Percentiles rank a stretch among this genome's conserved stretches.
Conservation (phyloP, 768 basidiomycete species). For the Boletus rex-veris region DNA sequence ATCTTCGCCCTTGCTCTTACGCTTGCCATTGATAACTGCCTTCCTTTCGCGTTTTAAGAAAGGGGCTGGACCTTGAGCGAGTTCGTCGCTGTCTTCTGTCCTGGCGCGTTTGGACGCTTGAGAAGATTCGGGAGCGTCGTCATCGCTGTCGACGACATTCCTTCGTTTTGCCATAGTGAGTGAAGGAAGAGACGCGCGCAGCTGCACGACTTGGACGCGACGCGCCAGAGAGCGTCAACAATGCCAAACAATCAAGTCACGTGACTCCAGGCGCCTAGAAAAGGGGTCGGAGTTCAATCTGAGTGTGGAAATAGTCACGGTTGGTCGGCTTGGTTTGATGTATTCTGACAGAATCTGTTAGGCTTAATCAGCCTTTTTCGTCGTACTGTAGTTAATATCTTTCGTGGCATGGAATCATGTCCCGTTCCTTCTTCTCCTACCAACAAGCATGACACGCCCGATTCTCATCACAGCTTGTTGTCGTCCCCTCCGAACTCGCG, state of each 20-base stretch:
- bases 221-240: slow-evolving; percentile 15
- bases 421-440: no score
- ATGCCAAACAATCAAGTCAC: slow-evolving; percentile 20
- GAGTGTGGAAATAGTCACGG: no score
- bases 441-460: no score
- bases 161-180: slow-evolving; percentile 55
- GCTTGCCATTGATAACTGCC: slow-evolving; percentile 31
- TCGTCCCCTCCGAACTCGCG: no score
- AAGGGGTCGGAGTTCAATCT: no score
- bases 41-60: slow-evolving; percentile 25
- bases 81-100: slow-evolving; percentile 39
- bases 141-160: slow-evolving; percentile 42
- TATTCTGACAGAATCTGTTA: no score
- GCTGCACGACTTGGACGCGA: slow-evolving; percentile 24
- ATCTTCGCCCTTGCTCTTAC: slow-evolving; percentile 29
- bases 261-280: no score
- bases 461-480: no score
- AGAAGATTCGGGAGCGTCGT: slow-evolving; percentile 30
- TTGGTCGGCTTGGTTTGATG: no score
- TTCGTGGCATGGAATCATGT: no score
- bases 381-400: no score
- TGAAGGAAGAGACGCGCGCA: slow-evolving; percentile 10
- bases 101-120: slow-evolving; percentile 44
- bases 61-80: slow-evolving; percentile 15
- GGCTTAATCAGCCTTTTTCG: no score